These are phyloP conservation scores for Agarophyton chilense DNA, from an alignment of 23 red algal genomes.

Conservation along the genomic window DNA sequence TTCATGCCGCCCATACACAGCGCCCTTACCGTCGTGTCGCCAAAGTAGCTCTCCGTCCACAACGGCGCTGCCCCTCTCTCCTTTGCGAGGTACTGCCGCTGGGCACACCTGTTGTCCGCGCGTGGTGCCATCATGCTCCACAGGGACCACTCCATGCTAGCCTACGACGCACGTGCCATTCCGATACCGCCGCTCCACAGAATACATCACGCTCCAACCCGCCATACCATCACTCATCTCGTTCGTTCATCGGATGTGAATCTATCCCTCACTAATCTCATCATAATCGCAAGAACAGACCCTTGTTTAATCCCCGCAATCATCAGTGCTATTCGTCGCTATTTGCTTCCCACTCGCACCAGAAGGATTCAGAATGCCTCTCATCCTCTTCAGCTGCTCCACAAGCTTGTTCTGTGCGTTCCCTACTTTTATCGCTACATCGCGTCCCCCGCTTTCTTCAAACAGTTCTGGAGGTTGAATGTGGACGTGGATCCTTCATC, in stretches of 20 bases:
- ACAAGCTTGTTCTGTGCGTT: conserved; percentile 36
- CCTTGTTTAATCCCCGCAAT: neutral
- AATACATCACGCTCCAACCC: neutral
- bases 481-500: neutral
- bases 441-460: conserved; percentile 17
- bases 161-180: conserved; percentile 9
- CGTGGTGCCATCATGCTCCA: neutral
- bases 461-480: conserved; percentile 12
- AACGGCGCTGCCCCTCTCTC: no score
- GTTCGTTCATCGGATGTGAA: conserved; percentile 4
- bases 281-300: neutral
- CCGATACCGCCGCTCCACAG: neutral
- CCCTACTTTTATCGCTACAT: conserved; percentile 66
- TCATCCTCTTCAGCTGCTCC: conserved; percentile 15
- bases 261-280: neutral
- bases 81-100: no score
- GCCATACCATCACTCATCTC: conserved; percentile 7
- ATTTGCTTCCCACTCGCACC: conserved; percentile 6
- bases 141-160: conserved; percentile 25
- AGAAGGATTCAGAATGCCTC: neutral
- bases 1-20: conserved; percentile 11
- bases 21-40: neutral
- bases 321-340: neutral
- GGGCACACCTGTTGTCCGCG: no score
- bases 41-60: no score